These are phyloP conservation scores for Hemisphaericaspora xylanilytica DNA, from an alignment of 1,139 yeast species.

Conservation along the genomic window DNA sequence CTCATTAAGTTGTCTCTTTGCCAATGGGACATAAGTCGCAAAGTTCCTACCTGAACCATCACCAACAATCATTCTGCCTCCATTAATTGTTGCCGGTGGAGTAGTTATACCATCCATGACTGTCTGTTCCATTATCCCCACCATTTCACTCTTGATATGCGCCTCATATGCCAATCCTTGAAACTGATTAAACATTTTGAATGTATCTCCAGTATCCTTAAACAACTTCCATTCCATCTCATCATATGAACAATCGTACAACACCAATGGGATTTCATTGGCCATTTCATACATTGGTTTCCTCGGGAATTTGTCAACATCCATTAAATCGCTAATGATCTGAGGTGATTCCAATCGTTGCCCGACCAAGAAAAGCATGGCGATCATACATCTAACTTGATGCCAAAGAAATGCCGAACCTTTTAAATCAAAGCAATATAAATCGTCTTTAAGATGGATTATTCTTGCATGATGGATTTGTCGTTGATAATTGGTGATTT, in stretches of 20 bases:
- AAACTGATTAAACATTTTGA: constrained; percentile 29
- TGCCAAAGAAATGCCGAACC: constrained; percentile 98
- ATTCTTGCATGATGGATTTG: constrained; percentile 55
- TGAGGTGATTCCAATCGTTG: constrained; percentile 66
- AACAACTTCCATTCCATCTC: constrained; percentile 62
- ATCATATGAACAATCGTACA: constrained; percentile 82
- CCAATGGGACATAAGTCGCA: constrained; percentile 56
- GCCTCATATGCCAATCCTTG: constrained; percentile 32
- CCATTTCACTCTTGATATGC: constrained; percentile 35
- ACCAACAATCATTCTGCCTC: constrained; percentile 50
- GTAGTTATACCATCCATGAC: constrained; percentile 17
- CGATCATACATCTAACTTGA: constrained; percentile 96
- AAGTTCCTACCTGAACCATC: constrained; percentile 67
- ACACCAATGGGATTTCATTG: constrained; percentile 81
- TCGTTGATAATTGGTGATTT: constrained; percentile 72
- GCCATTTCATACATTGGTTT: constrained; percentile 91
- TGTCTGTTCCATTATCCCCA: constrained; percentile 27
- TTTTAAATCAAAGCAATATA: constrained; percentile 69
- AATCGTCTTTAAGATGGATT: constrained; percentile 39
- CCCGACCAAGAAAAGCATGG: constrained; percentile 75
- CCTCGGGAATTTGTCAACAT: constrained; percentile 56
- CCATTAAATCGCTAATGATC: constrained; percentile 57
- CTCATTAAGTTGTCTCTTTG: constrained; percentile 58
- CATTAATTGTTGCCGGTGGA: neutral
- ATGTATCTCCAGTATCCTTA: constrained; percentile 11